Base-by-base conservation (phyloP, 805 yeast species). In the Pichia gijzeniarum region DNA sequence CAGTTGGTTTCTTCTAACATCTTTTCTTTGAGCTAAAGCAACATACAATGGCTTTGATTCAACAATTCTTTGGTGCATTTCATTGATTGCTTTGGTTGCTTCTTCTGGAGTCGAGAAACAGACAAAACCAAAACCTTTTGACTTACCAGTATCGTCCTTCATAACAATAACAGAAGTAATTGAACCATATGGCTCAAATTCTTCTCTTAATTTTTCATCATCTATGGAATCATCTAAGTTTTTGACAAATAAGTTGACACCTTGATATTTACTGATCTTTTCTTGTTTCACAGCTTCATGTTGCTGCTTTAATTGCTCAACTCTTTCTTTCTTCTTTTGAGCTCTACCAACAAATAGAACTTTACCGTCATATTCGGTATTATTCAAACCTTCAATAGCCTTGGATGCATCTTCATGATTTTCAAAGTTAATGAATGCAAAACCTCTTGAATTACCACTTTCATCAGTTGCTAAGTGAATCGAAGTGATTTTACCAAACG, bases 1-100 rank as follows among this genome's bases (percentile, higher is more conserved):
- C 68, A 93, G 77, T 76, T 93, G 98, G 60, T 87, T 79, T 68
- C 95, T 85, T 80, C 99, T 89, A 48, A 88, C 95, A 60, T 91
- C 99, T 76, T 88, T 91, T 71, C 96, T 86, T 80, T 93, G 99
- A 59, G 99, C 99, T 64, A 93, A 81, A 51, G 97, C 96, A 71
- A 93, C 99, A 69, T 91, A 93, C 65, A 93, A 77, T 62, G 98
- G 99, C 79, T 93, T 93, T 67, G 90, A 88, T 59, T 80, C 82
- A 59, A 93, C 80, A 83, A 91, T 85, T 68, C 89, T 85, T 74
- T 89, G 96, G 80, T 91, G 89, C 96, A 91, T 90, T 77, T 91
- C 99, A 59, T 91, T 78, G 68, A 91, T 88, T 55, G 99, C 99
- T 74, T 88, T 89, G 62, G 96, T 86, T 58, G 99, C 99, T 80